Base-by-base conservation (phyloP, 108 stramenopile species). In the Licmophora abbreviata region DNA sequence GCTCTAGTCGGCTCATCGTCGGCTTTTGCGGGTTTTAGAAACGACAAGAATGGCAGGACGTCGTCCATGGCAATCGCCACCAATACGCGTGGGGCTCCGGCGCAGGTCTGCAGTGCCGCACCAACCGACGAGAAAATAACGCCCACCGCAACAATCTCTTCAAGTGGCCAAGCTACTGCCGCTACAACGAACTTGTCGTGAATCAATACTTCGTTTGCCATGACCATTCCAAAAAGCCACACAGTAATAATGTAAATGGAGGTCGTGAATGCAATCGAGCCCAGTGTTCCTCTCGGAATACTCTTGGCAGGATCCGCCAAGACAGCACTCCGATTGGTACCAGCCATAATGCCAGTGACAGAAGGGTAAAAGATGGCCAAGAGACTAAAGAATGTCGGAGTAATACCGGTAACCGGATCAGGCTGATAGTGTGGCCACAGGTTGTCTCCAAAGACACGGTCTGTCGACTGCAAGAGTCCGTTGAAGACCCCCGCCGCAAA, bases 261-360 rank as follows among this genome's bases (percentile, higher is more conserved):
- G 4, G 81, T 61, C 15, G 78, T 68, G n/a, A 68, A 35, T 3
- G 43, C 32, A 49, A 87, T 82, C 14, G 77, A 71, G 11, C 50
- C 21, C 29, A 90, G 46, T 17, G 81, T 90, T 26, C 88, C 88
- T 44, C 59, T 73, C 1, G 88, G 88, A 21, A 90, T 86, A 11
- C 68, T 61, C 9, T 49, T 36, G 3, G 67, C 55, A 31, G 88
- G 85, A 53, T 74, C 58, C 42, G 67, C 71, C 25, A 90, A 73
- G 11, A 66, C 67, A 17, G 72, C 77, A 4, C 54, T 64, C 4
- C 75, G 76, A 44, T 75, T 71, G 18, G 75, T 66, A 20, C 88
- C 88, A 5, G 81, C 74, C 69, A 90, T 71, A 49, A 90, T 81
- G 6, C 88, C 88, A n/a, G 84, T 90, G 40, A 82, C 83, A 18